phyloP scores from a whole-genome alignment of 257 asterid genomes.

The Jasminum sambac region DNA sequence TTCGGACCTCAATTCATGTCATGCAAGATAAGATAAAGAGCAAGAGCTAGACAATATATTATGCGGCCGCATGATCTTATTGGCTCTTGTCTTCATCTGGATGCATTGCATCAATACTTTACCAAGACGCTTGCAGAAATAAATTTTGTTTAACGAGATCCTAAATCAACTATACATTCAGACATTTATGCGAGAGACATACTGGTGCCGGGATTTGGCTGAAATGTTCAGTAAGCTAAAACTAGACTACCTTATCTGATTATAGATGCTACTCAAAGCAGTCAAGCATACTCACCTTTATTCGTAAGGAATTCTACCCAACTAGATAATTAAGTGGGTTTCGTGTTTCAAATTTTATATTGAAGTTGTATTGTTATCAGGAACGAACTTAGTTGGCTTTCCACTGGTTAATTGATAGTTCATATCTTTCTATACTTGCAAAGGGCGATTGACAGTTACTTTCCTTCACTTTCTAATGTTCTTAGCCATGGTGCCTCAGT shows the following conservation, averaged over 20 bases:
- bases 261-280: slow-evolving; percentile 12
- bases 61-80: slow-evolving; percentile 4
- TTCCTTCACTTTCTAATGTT: slow-evolving; percentile 30
- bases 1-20: background rate
- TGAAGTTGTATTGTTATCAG: background rate
- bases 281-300: background rate
- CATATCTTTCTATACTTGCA: slow-evolving; percentile 9
- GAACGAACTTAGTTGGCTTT: background rate
- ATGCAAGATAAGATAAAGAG: background rate
- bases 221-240: slow-evolving; percentile 2
- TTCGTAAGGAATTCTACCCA: background rate
- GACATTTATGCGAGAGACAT: slow-evolving; percentile 22
- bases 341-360: background rate
- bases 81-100: slow-evolving; percentile 3
- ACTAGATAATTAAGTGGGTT: background rate
- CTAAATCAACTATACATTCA: slow-evolving; percentile 15
- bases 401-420: slow-evolving; percentile 10
- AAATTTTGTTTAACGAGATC: slow-evolving; percentile 18
- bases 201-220: background rate
- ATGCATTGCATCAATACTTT: background rate
- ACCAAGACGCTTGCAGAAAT: slow-evolving; percentile 5
- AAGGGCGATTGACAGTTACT: slow-evolving; percentile 14
- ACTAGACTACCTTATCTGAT: slow-evolving; percentile 8
- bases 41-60: slow-evolving; percentile 11
- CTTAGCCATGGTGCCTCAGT: slow-evolving; percentile 94